Base-by-base conservation (phyloP, 345 rosid genomes). In the Eucalyptus caleyi region DNA sequence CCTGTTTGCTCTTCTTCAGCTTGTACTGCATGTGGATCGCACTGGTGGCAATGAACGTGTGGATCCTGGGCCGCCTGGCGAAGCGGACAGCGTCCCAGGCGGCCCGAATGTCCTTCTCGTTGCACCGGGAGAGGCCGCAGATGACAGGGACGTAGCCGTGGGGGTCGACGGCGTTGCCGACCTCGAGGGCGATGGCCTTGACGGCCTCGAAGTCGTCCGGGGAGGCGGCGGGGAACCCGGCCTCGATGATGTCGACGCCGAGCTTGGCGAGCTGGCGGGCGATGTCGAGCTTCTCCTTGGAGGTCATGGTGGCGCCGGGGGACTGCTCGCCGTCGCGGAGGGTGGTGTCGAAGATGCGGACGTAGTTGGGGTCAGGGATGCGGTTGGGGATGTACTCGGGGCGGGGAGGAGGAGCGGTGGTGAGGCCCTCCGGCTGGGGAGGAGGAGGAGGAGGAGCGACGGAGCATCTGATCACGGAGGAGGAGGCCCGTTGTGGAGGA, bases 251-350 rank as follows among this genome's bases (percentile, higher is more conserved):
- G 90, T 98, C 99, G 1, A 98, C 99, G 26, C 99, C 97, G 83
- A 97, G 96, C 91, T 94, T 97, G 8, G 97, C 94, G 2, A 97
- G 94, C 91, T 97, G 99, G 49, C 96, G 97, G 24, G 99, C 99
- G 86, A 98, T 96, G 91, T 94, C 97, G 3, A 97, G 94, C 88
- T 97, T 97, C 89, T 97, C 97, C 90, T 97, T 97, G 89, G 99
- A 94, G 19, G 99, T 97, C 32, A 98, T 92, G 6, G 99, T 93
- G 91, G 99, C 99, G 89, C 99, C 99, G 3, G 99, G 99, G 88
- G 99, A 97, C 90, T 97, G 99, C 89, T 98, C 99, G 77, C 99
- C 99, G 91, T 98, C 99, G 8, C 99, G 98, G 91, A 98, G 99
- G 69, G 99, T 98, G 37, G 99, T 98, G 89, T 98, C 99, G 89